phyloP scores from a whole-genome alignment of 2,329 filamentous ascomycete species.

The Venturia pyrina region DNA sequence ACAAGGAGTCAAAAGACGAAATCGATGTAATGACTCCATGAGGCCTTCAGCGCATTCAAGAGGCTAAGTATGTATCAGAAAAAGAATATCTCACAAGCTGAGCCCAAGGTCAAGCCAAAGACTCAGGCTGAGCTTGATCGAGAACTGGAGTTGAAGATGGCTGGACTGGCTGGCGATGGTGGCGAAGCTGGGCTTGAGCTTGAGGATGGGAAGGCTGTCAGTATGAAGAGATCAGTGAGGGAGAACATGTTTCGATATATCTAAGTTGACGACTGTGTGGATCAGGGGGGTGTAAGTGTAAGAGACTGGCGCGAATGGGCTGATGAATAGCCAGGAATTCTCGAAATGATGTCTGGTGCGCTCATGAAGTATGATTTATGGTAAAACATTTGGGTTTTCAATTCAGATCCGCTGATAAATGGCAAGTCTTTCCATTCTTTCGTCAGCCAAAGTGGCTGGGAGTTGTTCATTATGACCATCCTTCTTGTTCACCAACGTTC shows the following conservation, averaged over 20 bases:
- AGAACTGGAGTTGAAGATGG: conserved; percentile 55
- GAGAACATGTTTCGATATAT: conserved; percentile 72
- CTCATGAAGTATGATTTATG: neutral
- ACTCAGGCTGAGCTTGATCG: conserved; percentile 55
- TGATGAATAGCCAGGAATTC: neutral
- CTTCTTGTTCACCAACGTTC: neutral
- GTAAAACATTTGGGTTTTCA: neutral
- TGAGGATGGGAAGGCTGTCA: conserved; percentile 60
- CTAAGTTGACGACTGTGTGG: conserved; percentile 18
- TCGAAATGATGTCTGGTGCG: too few species aligned
- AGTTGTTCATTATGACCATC: neutral
- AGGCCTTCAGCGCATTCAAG: neutral
- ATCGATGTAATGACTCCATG: neutral
- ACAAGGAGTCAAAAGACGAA: neutral
- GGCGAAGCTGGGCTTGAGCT: conserved; percentile 64
- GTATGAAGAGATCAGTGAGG: conserved; percentile 64
- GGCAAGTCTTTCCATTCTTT: too few species aligned
- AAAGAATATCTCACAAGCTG: neutral
- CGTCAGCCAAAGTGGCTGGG: too few species aligned
- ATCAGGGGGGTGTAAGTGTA: neutral
- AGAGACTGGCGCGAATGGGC: neutral
- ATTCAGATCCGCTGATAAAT: too few species aligned
- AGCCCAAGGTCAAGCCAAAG: conserved; percentile 29
- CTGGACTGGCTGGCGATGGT: conserved; percentile 58
- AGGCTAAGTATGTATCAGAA: neutral